phyloP scores from a whole-genome alignment of 148 eudicot species.

The Rhododendron mucronatum region DNA sequence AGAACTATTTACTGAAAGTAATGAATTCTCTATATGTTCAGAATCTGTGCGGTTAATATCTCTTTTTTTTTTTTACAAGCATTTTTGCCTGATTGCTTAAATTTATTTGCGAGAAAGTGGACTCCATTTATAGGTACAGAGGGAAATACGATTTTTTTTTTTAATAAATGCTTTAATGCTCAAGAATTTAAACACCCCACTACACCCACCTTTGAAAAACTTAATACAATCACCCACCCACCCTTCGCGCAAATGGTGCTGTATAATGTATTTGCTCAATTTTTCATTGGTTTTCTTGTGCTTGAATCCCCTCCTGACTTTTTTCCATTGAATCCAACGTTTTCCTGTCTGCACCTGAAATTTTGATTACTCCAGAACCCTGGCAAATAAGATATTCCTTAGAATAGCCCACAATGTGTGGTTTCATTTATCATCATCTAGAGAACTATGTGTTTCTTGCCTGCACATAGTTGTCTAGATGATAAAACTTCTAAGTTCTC shows the following conservation, averaged over 20 bases:
- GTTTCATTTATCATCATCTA: not conserved
- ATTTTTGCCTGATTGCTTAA: not conserved
- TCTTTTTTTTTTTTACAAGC: not conserved
- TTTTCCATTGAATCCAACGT: not conserved
- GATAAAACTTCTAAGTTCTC: not conserved
- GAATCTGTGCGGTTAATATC: not conserved
- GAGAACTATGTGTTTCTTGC: not conserved
- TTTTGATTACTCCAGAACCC: not conserved
- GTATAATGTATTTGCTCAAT: not conserved
- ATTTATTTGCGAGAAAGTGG: not conserved
- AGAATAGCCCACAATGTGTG: not conserved
- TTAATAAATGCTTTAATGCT: not conserved
- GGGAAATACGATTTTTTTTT: not conserved
- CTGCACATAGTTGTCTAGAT: not conserved
- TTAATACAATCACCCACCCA: not conserved
- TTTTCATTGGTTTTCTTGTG: not conserved
- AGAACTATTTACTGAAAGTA: not conserved
- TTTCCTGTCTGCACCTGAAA: not conserved
- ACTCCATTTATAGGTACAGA: not conserved
- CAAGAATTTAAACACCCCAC: not conserved
- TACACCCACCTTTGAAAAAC: not conserved
- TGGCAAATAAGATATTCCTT: not conserved
- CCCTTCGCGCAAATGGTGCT: not conserved
- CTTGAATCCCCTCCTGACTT: not conserved
- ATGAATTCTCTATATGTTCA: not conserved